Base-by-base conservation (phyloP, 345 rosid species). In the Rubroshorea leprosula region DNA sequence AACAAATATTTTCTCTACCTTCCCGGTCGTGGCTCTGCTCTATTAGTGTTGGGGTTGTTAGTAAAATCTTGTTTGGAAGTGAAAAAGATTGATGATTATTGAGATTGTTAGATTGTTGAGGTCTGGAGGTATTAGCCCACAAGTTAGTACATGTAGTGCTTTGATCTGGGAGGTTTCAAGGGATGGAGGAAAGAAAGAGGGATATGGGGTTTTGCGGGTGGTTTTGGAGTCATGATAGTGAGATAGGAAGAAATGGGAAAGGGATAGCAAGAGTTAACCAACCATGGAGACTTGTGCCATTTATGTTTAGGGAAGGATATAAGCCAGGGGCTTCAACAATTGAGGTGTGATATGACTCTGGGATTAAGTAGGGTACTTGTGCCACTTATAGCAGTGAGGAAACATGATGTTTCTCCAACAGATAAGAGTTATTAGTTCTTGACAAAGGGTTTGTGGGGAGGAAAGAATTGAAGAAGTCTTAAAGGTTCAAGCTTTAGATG, bases 11-110 rank as follows among this genome's bases (percentile, higher is more conserved):
- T n/a, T n/a, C n/a, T n/a, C n/a, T n/a, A n/a, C n/a, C n/a, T n/a
- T n/a, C n/a, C n/a, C n/a, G n/a, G n/a, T n/a, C n/a, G n/a, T 54
- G 92, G 83, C n/a, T 89, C 96, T 46, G 90, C 98, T 7, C 98
- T 93, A 0, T 89, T 89, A 54, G 95, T 92, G 62, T 83, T 86
- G 43, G 93, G 84, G 75, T 60, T 86, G 76, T 63, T 88, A 76
- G 68, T 88, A 17, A 77, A 74, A 57, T 66, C 82, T 55, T 86
- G 92, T 61, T 71, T 92, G 58, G 93, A 89, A 44, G 65, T 68
- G 68, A 74, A 79, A 68, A 79, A 67, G 63, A 58, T 81, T 51
- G 93, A 81, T 56, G 83, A 73, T 64, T 55, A 23, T 85, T 18
- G 76, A 70, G 61, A 71, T 90, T 23, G 79, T 76, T 39, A 84